Conservation (phyloP, 2,329 filamentous ascomycete species). For the Arthrobotrys pseudoclavata region DNA sequence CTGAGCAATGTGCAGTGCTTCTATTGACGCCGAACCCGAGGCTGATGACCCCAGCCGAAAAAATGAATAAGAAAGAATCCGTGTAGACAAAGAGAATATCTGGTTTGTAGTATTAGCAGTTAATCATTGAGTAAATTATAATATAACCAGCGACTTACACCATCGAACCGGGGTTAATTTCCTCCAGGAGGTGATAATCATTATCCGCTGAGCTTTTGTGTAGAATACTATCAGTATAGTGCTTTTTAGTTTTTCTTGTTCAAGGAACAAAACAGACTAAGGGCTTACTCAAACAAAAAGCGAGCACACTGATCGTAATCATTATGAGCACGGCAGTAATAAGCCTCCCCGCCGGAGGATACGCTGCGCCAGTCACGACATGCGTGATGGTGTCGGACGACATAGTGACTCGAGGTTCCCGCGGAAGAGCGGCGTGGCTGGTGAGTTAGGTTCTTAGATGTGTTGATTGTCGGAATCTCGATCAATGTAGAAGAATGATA, state of each 20-base stretch:
- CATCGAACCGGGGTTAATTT: constrained; percentile 44
- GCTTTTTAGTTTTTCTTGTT: not conserved
- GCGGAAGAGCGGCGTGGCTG: not conserved
- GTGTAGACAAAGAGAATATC: constrained; percentile 73
- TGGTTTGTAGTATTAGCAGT: constrained; percentile 62
- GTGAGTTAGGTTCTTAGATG: not conserved
- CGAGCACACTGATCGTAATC: constrained; percentile 26
- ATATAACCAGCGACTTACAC: constrained; percentile 15
- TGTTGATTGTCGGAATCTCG: not conserved
- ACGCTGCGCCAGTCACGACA: constrained; percentile 22
- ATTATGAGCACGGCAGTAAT: constrained; percentile 27
- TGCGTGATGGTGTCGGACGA: constrained; percentile 4
- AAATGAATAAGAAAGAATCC: constrained; percentile 73
- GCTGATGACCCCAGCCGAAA: constrained; percentile 71
- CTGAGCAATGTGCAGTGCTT: constrained; percentile 69
- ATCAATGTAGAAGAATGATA: too few relatives aligned
- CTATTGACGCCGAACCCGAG: constrained; percentile 72
- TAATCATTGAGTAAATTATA: too few relatives aligned
- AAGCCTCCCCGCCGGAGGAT: constrained; percentile 14
- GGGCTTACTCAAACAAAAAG: constrained; percentile 34
- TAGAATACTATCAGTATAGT: not conserved
- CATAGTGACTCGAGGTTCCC: constrained; percentile 4
- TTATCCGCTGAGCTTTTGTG: constrained; percentile 22
- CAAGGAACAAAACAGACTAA: not conserved
- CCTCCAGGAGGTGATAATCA: constrained; percentile 29